These are phyloP conservation scores for Uronychia binucleata DNA, from an alignment of 73 alveolate species.

Conservation along the genomic window DNA sequence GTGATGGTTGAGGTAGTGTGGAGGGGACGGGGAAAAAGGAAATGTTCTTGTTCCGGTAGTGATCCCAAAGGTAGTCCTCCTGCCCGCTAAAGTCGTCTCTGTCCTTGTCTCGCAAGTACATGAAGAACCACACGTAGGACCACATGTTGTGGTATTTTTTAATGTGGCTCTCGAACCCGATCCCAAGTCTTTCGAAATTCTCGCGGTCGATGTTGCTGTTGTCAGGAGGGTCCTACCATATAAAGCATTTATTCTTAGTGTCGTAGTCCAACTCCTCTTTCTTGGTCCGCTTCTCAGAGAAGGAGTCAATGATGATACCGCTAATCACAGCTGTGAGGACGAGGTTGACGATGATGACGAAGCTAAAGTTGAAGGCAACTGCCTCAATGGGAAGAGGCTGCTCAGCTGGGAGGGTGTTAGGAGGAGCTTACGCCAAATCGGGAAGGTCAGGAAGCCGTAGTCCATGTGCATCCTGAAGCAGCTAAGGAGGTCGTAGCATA, in stretches of 20 bases:
- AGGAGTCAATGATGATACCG: constrained; percentile 6
- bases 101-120: not conserved
- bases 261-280: not conserved
- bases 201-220: not conserved
- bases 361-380: not conserved
- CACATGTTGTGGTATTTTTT: not conserved
- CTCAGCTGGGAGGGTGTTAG: not conserved
- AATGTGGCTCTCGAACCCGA: not conserved
- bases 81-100: not conserved
- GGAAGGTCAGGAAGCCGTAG: constrained; percentile 2
- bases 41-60: not conserved
- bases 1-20: too few relatives aligned
- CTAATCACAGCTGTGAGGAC: constrained; percentile 2
- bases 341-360: not conserved
- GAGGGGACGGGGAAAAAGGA: not conserved
- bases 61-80: constrained; percentile 2
- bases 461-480: constrained; percentile 6
- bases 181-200: not conserved
- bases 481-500: not conserved
- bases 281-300: constrained; percentile 1
- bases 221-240: not conserved
- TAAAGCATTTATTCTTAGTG: constrained; percentile 3
- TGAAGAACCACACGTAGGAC: constrained; percentile 5
- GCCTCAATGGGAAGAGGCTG: not conserved
- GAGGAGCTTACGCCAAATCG: not conserved